Conservation (phyloP, 805 yeast species). For the Blastobotrys chiropterorum region DNA sequence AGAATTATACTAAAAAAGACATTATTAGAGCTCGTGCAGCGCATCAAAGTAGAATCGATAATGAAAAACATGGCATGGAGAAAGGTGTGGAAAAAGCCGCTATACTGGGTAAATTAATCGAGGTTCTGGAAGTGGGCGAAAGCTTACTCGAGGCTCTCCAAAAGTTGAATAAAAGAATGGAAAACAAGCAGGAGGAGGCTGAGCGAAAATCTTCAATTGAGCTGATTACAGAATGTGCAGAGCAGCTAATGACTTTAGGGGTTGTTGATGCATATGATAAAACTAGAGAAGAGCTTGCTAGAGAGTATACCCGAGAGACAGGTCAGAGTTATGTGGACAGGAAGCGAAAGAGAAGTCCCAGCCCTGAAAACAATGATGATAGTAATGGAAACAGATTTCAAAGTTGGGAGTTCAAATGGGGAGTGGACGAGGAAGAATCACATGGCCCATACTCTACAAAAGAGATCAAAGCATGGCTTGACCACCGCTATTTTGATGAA, state of each 20-base stretch:
- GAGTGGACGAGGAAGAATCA: constrained; percentile 33
- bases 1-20: constrained; percentile 33
- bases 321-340: constrained; percentile 33
- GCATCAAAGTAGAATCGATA: constrained; percentile 24
- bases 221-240: neutral
- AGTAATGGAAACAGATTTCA: too few species aligned
- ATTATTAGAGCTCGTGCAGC: constrained; percentile 35
- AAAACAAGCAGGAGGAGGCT: constrained; percentile 7
- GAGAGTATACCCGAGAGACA: constrained; percentile 38
- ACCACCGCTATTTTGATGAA: constrained; percentile 40
- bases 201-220: neutral
- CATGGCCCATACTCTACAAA: constrained; percentile 46
- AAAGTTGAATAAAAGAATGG: constrained; percentile 15
- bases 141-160: constrained; percentile 50
- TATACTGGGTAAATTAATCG: constrained; percentile 34
- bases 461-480: constrained; percentile 47
- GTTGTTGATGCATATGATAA: constrained; percentile 43
- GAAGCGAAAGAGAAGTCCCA: constrained; percentile 20
- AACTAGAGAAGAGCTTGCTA: constrained; percentile 49
- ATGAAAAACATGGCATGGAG: constrained; percentile 9
- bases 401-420: constrained; percentile 54
- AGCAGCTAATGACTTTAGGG: neutral
- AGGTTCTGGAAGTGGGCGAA: constrained; percentile 50
- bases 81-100: constrained; percentile 18
- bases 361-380: neutral